phyloP scores from a whole-genome alignment of 352 stramenopile genomes.

The Halophytophthora batemanensis region DNA sequence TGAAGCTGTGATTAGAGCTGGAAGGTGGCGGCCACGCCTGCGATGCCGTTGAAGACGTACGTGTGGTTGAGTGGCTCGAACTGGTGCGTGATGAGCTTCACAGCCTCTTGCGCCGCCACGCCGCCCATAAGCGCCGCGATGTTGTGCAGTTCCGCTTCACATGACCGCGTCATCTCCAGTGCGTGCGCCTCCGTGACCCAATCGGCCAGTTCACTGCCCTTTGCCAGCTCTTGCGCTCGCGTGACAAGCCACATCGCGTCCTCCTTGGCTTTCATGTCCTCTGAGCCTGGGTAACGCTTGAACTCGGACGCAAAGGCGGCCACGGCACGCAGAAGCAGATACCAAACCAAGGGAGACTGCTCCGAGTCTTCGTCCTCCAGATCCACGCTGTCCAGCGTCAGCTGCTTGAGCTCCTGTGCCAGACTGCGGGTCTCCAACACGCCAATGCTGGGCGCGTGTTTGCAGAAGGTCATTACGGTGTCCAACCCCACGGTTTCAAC shows the following conservation, averaged over 20 bases:
- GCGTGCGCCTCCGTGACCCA: conserved; percentile 78
- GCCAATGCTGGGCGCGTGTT: conserved; percentile 89
- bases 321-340: conserved; percentile 90
- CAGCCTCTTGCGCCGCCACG: conserved; percentile 95
- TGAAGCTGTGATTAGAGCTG: conserved; percentile 41
- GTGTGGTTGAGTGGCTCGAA: conserved; percentile 97
- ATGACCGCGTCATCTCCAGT: conserved; percentile 91
- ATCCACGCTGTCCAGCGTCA: conserved; percentile 63
- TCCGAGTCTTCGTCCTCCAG: conserved; percentile 74
- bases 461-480: conserved; percentile 89
- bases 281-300: conserved; percentile 79
- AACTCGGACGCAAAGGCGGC: conserved; percentile 44
- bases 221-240: conserved; percentile 41
- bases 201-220: conserved; percentile 26
- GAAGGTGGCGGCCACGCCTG: conserved; percentile 65
- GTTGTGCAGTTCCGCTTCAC: conserved; percentile 92
- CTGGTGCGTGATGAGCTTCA: conserved; percentile 98
- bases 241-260: conserved; percentile 64
- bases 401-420: conserved; percentile 73
- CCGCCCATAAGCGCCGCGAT: conserved; percentile 94
- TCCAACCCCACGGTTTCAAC: conserved; percentile 49
- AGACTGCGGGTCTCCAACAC: conserved; percentile 81
- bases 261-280: conserved; percentile 45
- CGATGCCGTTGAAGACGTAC: conserved; percentile 98
- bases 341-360: conserved; percentile 95